Evolutionary conservation across 2,329 filamentous ascomycete species (phyloP).

Genomic region (Pyrenochaeta sp.): DNA sequence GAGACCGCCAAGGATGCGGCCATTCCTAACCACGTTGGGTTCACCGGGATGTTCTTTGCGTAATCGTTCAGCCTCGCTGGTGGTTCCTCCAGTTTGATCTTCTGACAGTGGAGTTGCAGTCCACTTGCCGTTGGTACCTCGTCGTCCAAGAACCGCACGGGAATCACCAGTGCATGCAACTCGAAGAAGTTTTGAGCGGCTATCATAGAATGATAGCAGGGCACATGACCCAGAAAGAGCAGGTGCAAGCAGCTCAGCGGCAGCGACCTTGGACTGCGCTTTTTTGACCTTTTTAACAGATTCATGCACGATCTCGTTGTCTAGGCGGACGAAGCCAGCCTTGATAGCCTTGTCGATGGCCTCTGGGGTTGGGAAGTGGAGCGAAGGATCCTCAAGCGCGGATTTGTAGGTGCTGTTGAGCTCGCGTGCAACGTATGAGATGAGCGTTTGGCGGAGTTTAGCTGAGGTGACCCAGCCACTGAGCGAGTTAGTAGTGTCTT

Average conservation of each 20-base stretch:
- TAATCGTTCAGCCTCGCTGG: slow-evolving; percentile 82
- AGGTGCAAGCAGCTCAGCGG: slow-evolving; percentile 89
- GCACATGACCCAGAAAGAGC: slow-evolving; percentile 97
- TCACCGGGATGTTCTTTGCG: slow-evolving; percentile 89
- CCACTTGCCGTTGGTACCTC: slow-evolving; percentile 85
- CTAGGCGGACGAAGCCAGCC: slow-evolving; percentile 84
- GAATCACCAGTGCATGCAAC: slow-evolving; percentile 97
- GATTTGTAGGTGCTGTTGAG: slow-evolving; percentile 91
- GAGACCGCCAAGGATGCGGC: slow-evolving; percentile 87
- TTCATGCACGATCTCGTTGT: slow-evolving; percentile 93
- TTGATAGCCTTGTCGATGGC: slow-evolving; percentile 93
- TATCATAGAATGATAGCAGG: slow-evolving; percentile 95
- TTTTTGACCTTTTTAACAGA: slow-evolving; percentile 92
- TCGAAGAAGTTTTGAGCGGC: slow-evolving; percentile 82
- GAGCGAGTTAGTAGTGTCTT: slow-evolving; percentile 15
- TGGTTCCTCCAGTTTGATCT: slow-evolving; percentile 92
- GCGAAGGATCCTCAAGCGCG: slow-evolving; percentile 64
- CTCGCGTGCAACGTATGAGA: slow-evolving; percentile 91
- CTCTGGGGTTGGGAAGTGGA: slow-evolving; percentile 74
- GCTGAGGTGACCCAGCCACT: slow-evolving; percentile 98
- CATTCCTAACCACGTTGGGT: slow-evolving; percentile 84
- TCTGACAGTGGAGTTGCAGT: slow-evolving; percentile 86
- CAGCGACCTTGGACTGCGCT: slow-evolving; percentile 86
- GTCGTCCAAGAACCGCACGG: slow-evolving; percentile 88
- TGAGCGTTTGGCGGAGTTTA: slow-evolving; percentile 89